Base-by-base conservation (phyloP, 176 grass and related monocot genomes). In the Metroxylon sagu region DNA sequence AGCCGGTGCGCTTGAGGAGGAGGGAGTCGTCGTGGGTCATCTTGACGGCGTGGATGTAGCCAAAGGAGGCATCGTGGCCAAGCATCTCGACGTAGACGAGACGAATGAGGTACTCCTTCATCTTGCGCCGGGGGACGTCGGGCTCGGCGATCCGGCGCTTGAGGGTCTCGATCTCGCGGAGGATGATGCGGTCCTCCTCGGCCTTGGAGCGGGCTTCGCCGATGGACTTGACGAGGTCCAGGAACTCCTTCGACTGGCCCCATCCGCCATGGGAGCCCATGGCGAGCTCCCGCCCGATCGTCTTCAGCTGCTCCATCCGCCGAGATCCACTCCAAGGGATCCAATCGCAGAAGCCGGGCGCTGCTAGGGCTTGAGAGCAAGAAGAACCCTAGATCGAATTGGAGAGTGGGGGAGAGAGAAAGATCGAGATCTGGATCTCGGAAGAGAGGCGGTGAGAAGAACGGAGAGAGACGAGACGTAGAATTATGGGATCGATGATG, bases 71-170 rank as follows among this genome's bases (percentile, higher is more conserved):
- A 25, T 99, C 94, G 63, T 99, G 94, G 17, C 94, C 94, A 31
- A 99, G 88, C 94, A 99, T 99, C 94, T 99, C 94, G 14, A 81
- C 94, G 50, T 99, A 99, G 76, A 88, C 88, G 57, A 99, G 85
- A 74, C 94, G 87, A 49, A 99, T 79, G 39, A 99, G 74, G 62
- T 85, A 84, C 74, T 99, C 94, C 74, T 99, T 99, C 94, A 99
- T 99, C 82, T 81, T 83, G 49, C 82, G 82, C 26, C 94, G 94
- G 18, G 85, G 88, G 18, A 99, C 89, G 64, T 99, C 88, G 51
- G 94, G 94, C 29, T 99, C 94, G 16, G 88, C 88, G 39, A 99
- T 81, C 25, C 94, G 81, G 49, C 88, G 94, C 54, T 84, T 76
- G 73, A 99, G 88, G 60, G 86, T 70, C 19, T 99, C 94, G 31